Evolutionary conservation across 495 filamentous ascomycete genomes (phyloP), one percentile per base, ranked within the genome.

Genomic region (Penicillium salamii): DNA sequence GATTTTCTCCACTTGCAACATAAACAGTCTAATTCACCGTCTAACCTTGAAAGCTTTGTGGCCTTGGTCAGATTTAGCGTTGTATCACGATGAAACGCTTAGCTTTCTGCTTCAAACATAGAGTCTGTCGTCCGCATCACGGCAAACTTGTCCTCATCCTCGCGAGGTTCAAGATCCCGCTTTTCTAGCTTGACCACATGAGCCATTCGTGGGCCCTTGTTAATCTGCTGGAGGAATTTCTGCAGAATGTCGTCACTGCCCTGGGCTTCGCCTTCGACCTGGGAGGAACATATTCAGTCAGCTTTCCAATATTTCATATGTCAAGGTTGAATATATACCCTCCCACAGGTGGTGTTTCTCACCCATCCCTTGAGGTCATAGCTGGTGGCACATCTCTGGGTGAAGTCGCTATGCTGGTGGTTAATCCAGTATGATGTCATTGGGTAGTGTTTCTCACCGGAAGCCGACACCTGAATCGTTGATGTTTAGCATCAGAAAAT

Each of bases 261-360:
- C 59, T 97, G 91, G 2, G 85, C 90, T 70, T 97, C 91, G 33
- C 91, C 91, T 63, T 87, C 83, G n/a, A 97, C 90, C 87, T 93
- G 52, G 23, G 28, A 8, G 17, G 7, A 18, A 41, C 34, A 15
- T 14, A 24, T 38, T 49, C 12, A 37, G 19, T 6, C 32, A 13
- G n/a, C 17, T 13, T 12, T 45, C 41, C 5, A 54, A 26, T 36
- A 17, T 20, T 19, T 9, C 17, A 7, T 20, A 13, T 26, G 12
- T n/a, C n/a, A n/a, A n/a, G 31, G 53, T 61, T 23, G 62, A 7
- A 26, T 62, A 7, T 41, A 55, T 14, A 88, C 90, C 65, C 85
- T 83, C 40, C 86, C 86, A 49, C 86, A 83, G 6, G 77, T 69
- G 0, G 82, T 87, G 61, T 97, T 97, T 31, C 80, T 75, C 14